Conservation (phyloP, 2,329 filamentous ascomycete species). For the Beauveria bassiana region DNA sequence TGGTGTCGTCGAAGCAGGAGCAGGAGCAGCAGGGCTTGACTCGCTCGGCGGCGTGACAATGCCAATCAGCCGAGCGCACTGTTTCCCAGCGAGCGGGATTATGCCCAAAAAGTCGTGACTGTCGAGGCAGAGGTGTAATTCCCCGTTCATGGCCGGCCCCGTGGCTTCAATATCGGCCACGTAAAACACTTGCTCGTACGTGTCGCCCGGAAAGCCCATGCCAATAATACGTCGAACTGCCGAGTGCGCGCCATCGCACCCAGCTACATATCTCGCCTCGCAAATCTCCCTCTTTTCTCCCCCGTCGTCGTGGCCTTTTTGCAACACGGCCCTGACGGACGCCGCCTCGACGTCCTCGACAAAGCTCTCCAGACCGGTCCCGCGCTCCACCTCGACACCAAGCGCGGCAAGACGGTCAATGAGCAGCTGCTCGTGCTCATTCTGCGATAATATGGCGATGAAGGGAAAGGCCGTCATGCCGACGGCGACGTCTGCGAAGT, state of each 20-base stretch:
- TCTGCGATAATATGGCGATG: not conserved
- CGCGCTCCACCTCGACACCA: constrained; percentile 1
- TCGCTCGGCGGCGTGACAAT: not conserved
- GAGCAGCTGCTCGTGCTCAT: constrained; percentile 9
- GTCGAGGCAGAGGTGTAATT: constrained; percentile 8
- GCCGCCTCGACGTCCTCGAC: not conserved
- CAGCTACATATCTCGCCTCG: constrained; percentile 4
- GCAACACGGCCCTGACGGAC: not conserved
- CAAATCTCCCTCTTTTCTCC: not conserved
- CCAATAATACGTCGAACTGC: not conserved
- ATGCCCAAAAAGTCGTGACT: constrained; percentile 6
- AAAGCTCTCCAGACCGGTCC: not conserved
- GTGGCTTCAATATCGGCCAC: constrained; percentile 10
- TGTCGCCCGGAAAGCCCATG: constrained; percentile 3
- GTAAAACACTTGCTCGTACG: constrained; percentile 9
- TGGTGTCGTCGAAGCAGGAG: not conserved
- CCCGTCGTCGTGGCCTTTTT: not conserved
- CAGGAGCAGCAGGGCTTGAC: too few species aligned
- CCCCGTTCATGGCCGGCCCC: constrained; percentile 6
- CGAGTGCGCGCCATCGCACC: constrained; percentile 10
- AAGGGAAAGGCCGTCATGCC: not conserved
- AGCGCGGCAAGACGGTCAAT: not conserved
- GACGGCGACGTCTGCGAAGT: not conserved
- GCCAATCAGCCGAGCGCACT: constrained; percentile 5
- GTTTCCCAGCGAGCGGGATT: not conserved